A percentile compares a stretch with the other conserved stretches of the same genome.
Evolutionary conservation across 306 rosid species (phyloP).

Genomic region (Lupinus albus): DNA sequence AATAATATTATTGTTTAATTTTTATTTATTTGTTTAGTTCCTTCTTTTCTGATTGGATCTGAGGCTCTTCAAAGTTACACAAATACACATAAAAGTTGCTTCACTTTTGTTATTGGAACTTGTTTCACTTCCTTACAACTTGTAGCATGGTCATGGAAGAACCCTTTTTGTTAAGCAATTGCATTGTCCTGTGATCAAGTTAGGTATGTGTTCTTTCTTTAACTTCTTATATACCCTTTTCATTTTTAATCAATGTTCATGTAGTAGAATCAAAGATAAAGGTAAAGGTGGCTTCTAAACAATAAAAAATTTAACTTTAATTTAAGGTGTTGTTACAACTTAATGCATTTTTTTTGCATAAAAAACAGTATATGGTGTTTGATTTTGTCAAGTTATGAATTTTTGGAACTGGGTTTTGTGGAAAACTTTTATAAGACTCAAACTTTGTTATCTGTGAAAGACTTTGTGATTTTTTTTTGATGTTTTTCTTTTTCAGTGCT

Average conservation of each 20-base stretch:
- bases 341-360: slow-evolving; percentile 40
- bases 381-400: slow-evolving; percentile 30
- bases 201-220: slow-evolving; percentile 45
- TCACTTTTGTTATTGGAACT: slow-evolving; percentile 52
- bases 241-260: slow-evolving; percentile 30
- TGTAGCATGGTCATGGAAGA: slow-evolving; percentile 50
- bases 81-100: slow-evolving; percentile 50
- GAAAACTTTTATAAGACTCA: slow-evolving; percentile 23
- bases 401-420: slow-evolving; percentile 30
- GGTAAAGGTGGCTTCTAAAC: slow-evolving; percentile 43
- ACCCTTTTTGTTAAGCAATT: slow-evolving; percentile 45
- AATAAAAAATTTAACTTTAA: slow-evolving; percentile 30
- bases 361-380: slow-evolving; percentile 25
- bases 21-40: slow-evolving; percentile 42
- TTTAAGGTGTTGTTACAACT: slow-evolving; percentile 37
- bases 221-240: slow-evolving; percentile 36
- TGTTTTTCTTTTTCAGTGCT: background rate
- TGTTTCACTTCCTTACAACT: slow-evolving; percentile 11
- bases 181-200: slow-evolving; percentile 49
- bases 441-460: slow-evolving; percentile 34
- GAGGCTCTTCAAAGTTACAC: slow-evolving; percentile 58
- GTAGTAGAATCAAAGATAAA: slow-evolving; percentile 42
- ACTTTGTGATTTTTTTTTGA: slow-evolving; percentile 34
- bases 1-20: slow-evolving; percentile 15
- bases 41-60: slow-evolving; percentile 80